Evolutionary conservation across 148 eudicot genomes (phyloP), one percentile per base, ranked within the genome.

Genomic region (Silene latifolia): DNA sequence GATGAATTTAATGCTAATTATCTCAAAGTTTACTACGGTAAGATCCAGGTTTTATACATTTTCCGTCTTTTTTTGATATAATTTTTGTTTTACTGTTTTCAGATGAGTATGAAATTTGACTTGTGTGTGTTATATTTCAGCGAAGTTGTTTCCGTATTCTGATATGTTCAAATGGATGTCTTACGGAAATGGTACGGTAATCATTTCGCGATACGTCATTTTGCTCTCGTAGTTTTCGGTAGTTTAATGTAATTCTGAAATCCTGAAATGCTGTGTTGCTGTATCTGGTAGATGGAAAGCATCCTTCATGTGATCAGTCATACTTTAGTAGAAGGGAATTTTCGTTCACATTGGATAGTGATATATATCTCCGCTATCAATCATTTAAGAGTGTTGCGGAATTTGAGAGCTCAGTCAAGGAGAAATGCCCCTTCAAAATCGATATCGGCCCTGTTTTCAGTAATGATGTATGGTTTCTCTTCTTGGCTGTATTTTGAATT

Each of bases 121-220:
- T 39, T 25, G 10, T 29, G 3, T 59, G 0, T 61, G 12, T 69
- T 46, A 20, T 39, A n/a, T 73, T 76, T 63, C 98, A 95, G 99
- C 91, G 25, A 90, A 82, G 80, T 80, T 95, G 77, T 95, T 92
- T 68, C 99, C 99, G 4, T 88, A 87, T 80, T 83, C 80, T 39
- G 97, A 92, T 76, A 89, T 92, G 79, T 86, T 81, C 82, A 95
- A 88, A 82, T 95, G 99, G 99, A 56, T 92, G 91, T 83, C 97
- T 24, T 95, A 95, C 70, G 99, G 96, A 82, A 87, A 92, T 74
- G 99, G 99, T 95, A 92, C 74, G 99, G 97, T 95, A 92, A 83
- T 67, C 15, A 0, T 24, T 65, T 35, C 17, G 18, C 20, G 3
- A 17, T 65, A 18, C 13, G 1, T 18, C 20, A 14, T 12, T 5